These are phyloP conservation scores for Salix brachista DNA, from an alignment of 345 rosid genomes.

Conservation along the genomic window DNA sequence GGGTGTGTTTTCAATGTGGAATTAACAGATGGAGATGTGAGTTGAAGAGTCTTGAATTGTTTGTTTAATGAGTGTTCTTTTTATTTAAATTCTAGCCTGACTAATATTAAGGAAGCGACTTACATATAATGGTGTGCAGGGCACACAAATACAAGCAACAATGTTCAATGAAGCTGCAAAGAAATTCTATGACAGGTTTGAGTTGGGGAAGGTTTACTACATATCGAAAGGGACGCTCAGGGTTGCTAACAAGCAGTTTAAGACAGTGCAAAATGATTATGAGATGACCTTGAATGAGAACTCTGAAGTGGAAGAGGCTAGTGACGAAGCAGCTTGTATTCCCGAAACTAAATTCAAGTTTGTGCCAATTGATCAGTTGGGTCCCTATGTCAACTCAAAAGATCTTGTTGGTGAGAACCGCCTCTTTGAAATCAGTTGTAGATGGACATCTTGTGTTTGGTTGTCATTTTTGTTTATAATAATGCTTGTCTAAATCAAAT, in stretches of 20 bases:
- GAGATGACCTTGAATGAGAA: slow-evolving; percentile 89
- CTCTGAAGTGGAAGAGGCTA: slow-evolving; percentile 81
- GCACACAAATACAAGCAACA: slow-evolving; percentile 92
- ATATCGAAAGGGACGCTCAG: slow-evolving; percentile 75
- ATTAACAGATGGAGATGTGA: slow-evolving; percentile 89
- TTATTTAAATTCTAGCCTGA: no score
- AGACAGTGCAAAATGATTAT: slow-evolving; percentile 84
- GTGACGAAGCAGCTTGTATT: slow-evolving; percentile 54
- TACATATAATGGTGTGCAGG: slow-evolving; percentile 32
- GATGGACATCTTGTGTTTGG: no score
- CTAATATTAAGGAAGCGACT: not conserved
- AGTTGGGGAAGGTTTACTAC: slow-evolving; percentile 79
- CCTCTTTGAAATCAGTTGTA: not conserved
- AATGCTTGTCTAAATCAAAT: not conserved
- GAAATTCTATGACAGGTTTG: slow-evolving; percentile 70
- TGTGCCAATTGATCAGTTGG: slow-evolving; percentile 77
- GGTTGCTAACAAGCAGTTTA: slow-evolving; percentile 87
- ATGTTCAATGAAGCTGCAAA: slow-evolving; percentile 93
- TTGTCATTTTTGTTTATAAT: not conserved
- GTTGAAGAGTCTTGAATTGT: slow-evolving; percentile 6
- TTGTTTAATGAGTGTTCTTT: not conserved
- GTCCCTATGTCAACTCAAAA: slow-evolving; percentile 60
- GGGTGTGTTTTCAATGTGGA: slow-evolving; percentile 96
- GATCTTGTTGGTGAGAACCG: slow-evolving; percentile 67
- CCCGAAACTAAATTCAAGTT: slow-evolving; percentile 81